Evolutionary conservation across 352 stramenopile genomes (phyloP), one percentile per base, ranked within the genome.

Genomic region (Phytophthora cactorum): DNA sequence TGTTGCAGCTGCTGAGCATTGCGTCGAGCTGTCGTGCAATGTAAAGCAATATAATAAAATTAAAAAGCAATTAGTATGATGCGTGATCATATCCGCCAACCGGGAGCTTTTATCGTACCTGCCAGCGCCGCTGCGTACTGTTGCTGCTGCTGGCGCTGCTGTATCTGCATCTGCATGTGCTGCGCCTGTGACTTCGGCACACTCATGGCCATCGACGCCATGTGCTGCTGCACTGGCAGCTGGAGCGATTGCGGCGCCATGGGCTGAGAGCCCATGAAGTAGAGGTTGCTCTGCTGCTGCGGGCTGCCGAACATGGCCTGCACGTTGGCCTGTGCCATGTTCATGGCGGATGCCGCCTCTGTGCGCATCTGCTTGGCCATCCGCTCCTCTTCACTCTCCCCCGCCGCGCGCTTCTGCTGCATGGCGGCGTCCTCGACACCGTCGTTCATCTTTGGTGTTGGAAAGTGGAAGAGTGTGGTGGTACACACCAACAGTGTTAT

Each of bases 81-180:
- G 32, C 8, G 39, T 43, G 3, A 25, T 17, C 17, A 58, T 12
- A 38, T 36, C 15, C n/a, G 8, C 11, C 39, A 39, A 27, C 17
- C n/a, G 14, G 28, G 10, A 36, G 29, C 25, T 41, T 6, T 34
- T 38, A 6, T 25, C 51, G 49, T 29, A 70, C 72, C 72, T 52
- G 70, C 61, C 65, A 85, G 73, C 3, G 68, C 50, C 31, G 56
- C 65, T 22, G 74, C 72, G 47, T 74, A 80, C 36, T 77, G 63
- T 41, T 74, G 68, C 27, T 77, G 70, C 39, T 81, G 70, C 44
- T 77, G 66, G 34, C 74, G 61, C 27, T 78, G 72, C 64, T 81
- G 74, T 25, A 82, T 58, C 46, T 82, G 72, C 47, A 77, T 74
- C 17, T 78, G 77, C 14, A 71, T 68, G 39, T 72, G 49, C 38